These are phyloP conservation scores for Trapa bicornis DNA, from an alignment of 345 rosid species.

Conservation along the genomic window DNA sequence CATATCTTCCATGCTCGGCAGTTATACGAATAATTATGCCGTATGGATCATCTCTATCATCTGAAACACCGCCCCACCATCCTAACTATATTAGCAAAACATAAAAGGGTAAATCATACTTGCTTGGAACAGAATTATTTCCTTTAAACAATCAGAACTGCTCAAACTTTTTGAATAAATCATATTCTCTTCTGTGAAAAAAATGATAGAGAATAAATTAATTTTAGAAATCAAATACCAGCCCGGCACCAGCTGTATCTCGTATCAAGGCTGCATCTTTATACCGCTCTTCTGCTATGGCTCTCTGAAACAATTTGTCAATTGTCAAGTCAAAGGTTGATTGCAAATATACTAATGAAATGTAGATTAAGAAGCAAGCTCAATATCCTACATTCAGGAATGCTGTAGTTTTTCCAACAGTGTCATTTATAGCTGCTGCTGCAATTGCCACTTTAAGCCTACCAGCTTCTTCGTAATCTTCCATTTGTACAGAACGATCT, in stretches of 20 bases:
- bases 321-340: neutral
- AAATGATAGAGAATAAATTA: neutral
- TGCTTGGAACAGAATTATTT: neutral
- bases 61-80: constrained; percentile 93
- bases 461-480: constrained; percentile 79
- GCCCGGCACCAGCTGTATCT: constrained; percentile 79
- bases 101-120: neutral
- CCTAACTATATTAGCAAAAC: constrained; percentile 48
- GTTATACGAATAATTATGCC: constrained; percentile 80
- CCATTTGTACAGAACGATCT: constrained; percentile 36
- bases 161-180: neutral
- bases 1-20: constrained; percentile 94
- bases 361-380: neutral
- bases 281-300: constrained; percentile 58
- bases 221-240: constrained; percentile 38
- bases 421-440: constrained; percentile 60
- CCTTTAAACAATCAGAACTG: neutral
- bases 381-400: constrained; percentile 38
- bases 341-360: neutral
- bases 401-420: constrained; percentile 67
- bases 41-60: constrained; percentile 62
- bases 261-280: constrained; percentile 68
- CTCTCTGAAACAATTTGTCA: constrained; percentile 39
- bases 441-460: constrained; percentile 87
- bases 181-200: neutral